Conservation (phyloP, 2,329 filamentous ascomycete genomes). For the Endocalyx cinctus region DNA sequence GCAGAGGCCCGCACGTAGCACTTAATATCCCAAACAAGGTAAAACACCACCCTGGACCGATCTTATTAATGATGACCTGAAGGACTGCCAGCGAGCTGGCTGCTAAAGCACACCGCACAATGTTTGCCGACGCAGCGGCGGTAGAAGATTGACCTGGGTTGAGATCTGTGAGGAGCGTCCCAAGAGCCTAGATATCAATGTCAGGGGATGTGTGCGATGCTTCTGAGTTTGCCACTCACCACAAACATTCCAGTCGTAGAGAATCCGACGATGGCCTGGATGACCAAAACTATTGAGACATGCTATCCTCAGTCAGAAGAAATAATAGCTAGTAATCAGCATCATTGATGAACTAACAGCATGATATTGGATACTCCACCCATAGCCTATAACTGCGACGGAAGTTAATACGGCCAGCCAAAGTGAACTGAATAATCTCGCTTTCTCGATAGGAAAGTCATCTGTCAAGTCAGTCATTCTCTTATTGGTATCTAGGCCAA, state of each 20-base stretch:
- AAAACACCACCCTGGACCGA: conserved; percentile 18
- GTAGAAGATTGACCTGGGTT: conserved; percentile 16
- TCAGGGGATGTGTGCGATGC: background rate
- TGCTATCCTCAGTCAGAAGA: conserved; percentile 3
- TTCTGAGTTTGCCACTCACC: conserved; percentile 1
- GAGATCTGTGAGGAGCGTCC: conserved; percentile 13
- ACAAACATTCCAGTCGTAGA: conserved; percentile 11
- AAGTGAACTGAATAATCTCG: conserved; percentile 8
- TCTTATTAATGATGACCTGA: conserved; percentile 13
- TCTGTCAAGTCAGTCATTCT: conserved; percentile 3
- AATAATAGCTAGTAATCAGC: background rate
- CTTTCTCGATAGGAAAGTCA: conserved; percentile 11
- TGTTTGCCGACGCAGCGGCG: conserved; percentile 17
- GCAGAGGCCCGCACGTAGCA: conserved; percentile 11
- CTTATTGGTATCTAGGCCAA: conserved; percentile 1
- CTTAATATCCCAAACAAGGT: conserved; percentile 15
- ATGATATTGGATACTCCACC: conserved; percentile 11
- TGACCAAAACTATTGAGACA: conserved; percentile 4
- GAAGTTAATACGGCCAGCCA: conserved; percentile 5
- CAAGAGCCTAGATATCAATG: conserved; percentile 5
- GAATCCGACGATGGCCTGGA: conserved; percentile 11
- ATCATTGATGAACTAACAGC: conserved; percentile 4
- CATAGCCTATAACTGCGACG: conserved; percentile 7
- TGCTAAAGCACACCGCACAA: conserved; percentile 16
- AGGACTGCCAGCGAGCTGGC: conserved; percentile 11